These are phyloP conservation scores for Alnus rubra DNA, from an alignment of 306 rosid genomes.

Conservation along the genomic window DNA sequence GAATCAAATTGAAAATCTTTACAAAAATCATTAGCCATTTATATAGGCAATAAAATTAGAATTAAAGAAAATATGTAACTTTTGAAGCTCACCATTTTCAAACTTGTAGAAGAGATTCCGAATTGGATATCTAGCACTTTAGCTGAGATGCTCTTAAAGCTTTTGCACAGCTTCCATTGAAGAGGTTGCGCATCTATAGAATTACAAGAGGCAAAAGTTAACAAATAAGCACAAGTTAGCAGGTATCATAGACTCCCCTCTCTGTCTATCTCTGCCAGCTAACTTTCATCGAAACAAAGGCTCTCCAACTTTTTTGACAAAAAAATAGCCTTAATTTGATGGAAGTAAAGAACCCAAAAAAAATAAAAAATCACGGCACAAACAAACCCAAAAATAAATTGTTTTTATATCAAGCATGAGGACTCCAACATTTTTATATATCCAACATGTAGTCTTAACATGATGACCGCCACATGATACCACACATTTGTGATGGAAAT, in stretches of 20 bases:
- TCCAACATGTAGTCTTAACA: background rate
- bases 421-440: background rate
- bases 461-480: background rate
- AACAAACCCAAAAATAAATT: background rate
- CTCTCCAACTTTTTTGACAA: background rate
- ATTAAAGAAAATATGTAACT: background rate
- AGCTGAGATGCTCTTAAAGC: conserved; percentile 54
- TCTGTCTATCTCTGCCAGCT: background rate
- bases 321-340: no score
- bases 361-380: background rate
- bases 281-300: background rate
- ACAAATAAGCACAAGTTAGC: background rate
- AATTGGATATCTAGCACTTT: conserved; percentile 79
- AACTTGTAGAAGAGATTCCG: conserved; percentile 57
- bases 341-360: background rate
- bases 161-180: conserved; percentile 78
- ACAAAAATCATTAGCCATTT: background rate
- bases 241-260: no score
- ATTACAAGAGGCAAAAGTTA: conserved; percentile 1
- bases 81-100: conserved; percentile 71
- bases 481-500: no score
- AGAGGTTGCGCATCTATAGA: conserved; percentile 65
- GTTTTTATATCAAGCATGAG: background rate
- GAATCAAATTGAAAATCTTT: background rate
- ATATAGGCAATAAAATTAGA: conserved; percentile 7